Evolutionary conservation across 495 filamentous ascomycete species (phyloP).

Genomic region (Glonium stellatum): DNA sequence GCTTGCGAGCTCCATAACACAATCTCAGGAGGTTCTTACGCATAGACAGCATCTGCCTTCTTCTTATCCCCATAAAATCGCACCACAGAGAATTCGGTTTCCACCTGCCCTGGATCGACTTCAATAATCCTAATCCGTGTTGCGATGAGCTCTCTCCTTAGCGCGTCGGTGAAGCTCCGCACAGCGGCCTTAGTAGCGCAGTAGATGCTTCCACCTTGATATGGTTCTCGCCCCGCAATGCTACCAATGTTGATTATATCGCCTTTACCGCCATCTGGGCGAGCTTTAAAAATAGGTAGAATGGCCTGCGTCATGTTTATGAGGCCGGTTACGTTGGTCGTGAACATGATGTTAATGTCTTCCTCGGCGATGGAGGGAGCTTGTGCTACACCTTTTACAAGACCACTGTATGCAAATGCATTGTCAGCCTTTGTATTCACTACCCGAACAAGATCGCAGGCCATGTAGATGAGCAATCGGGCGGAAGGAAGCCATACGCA

Average conservation of each 20-base stretch:
- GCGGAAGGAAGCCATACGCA: constrained; percentile 56
- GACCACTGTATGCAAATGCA: constrained; percentile 47
- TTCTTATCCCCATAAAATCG: constrained; percentile 86
- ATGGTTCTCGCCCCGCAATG: constrained; percentile 87
- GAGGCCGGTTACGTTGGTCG: constrained; percentile 87
- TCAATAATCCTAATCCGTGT: constrained; percentile 85
- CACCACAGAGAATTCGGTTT: constrained; percentile 96
- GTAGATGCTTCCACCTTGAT: constrained; percentile 88
- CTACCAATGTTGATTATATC: constrained; percentile 98
- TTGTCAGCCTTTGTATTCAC: neutral
- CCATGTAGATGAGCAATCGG: neutral
- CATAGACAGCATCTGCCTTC: constrained; percentile 94
- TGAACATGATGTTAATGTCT: constrained; percentile 83
- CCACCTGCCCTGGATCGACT: constrained; percentile 92
- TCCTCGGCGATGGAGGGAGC: constrained; percentile 75
- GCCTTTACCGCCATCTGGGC: constrained; percentile 69
- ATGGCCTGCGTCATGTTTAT: constrained; percentile 97
- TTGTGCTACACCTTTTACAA: constrained; percentile 81
- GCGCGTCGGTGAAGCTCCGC: constrained; percentile 76
- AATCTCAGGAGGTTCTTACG: no score
- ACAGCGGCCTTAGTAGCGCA: constrained; percentile 95
- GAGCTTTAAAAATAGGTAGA: constrained; percentile 74
- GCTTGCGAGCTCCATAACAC: no score
- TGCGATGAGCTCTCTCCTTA: constrained; percentile 82
- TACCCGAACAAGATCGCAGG: neutral